These are phyloP conservation scores for Pseudocercospora eumusae DNA, from an alignment of 2,329 filamentous ascomycete species.

Conservation along the genomic window DNA sequence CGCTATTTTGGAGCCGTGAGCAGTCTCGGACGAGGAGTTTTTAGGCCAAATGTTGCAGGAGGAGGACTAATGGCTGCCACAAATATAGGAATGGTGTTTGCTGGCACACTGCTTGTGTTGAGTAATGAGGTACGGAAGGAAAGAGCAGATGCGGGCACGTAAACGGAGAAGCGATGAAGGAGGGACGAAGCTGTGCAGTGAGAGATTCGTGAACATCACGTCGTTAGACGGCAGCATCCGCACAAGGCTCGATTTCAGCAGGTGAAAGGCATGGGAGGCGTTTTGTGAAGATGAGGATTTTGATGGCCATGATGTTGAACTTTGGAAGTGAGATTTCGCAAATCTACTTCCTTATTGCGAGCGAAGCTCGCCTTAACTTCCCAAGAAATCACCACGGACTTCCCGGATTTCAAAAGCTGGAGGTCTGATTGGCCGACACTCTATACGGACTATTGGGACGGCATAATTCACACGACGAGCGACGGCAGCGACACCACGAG, in stretches of 20 bases:
- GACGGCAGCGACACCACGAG: no score
- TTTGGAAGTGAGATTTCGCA: neutral
- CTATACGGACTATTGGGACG: no score
- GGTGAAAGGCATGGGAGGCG: neutral
- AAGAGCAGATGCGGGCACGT: slow-evolving; percentile 3
- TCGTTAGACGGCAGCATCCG: neutral
- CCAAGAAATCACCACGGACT: no score
- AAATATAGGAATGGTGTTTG: slow-evolving; percentile 37
- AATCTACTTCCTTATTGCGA: no score
- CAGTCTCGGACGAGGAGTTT: slow-evolving; percentile 48
- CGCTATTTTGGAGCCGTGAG: slow-evolving; percentile 52
- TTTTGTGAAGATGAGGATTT: neutral
- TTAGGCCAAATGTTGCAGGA: slow-evolving; percentile 42
- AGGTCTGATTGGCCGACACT: no score
- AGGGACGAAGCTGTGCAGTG: no score
- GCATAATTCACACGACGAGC: no score
- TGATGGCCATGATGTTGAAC: neutral
- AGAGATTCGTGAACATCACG: neutral
- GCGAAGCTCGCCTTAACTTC: no score
- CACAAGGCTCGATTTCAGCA: neutral
- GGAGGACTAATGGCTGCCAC: slow-evolving; percentile 34
- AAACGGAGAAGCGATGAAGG: neutral
- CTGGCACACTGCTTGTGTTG: slow-evolving; percentile 34
- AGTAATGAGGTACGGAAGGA: slow-evolving; percentile 32
- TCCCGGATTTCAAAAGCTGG: no score